Conservation (phyloP, 1,139 yeast species). For the Saccharomyces hybrid region DNA sequence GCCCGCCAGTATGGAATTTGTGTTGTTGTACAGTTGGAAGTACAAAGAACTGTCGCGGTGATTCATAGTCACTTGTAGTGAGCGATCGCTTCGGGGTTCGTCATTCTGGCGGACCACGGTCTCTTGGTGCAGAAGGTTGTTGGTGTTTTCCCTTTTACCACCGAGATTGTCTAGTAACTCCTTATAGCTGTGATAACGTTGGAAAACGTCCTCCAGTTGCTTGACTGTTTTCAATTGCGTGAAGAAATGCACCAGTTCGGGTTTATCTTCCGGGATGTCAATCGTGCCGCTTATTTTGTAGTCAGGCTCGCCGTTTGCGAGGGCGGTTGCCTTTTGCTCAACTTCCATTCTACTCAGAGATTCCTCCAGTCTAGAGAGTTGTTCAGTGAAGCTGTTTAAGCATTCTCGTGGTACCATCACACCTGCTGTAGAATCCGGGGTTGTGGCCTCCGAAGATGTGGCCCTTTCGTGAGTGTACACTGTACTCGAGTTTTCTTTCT, state of each 20-base stretch:
- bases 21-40: slow-evolving; percentile 13
- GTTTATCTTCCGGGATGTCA: background rate
- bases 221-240: background rate
- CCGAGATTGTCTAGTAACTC: background rate
- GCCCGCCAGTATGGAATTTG: slow-evolving; percentile 9
- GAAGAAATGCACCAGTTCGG: background rate
- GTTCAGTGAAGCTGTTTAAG: background rate
- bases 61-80: background rate
- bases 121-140: no score
- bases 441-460: background rate
- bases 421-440: background rate
- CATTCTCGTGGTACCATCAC: background rate
- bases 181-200: slow-evolving; percentile 3
- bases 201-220: background rate
- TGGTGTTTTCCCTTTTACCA: background rate
- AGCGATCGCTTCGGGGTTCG: background rate
- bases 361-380: background rate
- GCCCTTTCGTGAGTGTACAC: background rate
- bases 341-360: background rate
- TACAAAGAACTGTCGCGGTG: slow-evolving; percentile 12
- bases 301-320: background rate
- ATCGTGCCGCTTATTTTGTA: background rate
- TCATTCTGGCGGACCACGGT: no score
- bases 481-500: background rate
- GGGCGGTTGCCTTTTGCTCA: background rate